Evolutionary conservation across 495 filamentous ascomycete species (phyloP), one percentile per base, ranked within the genome.

Genomic region (Penicillium egyptiacum): DNA sequence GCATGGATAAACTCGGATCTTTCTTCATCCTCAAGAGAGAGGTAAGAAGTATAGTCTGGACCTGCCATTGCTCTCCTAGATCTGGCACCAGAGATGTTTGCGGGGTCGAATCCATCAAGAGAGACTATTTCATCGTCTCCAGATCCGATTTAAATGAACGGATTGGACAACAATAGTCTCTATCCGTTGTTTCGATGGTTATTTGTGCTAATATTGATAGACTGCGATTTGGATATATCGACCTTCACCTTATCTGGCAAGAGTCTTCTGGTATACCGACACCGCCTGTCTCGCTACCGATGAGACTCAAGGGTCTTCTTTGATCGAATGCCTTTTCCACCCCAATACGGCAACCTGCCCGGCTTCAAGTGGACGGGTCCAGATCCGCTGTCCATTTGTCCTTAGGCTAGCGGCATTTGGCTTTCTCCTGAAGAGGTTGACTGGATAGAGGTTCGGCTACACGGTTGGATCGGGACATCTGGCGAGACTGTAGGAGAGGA

Each of bases 251-350:
- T 10, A 44, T 46, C 47, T 58, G 41, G 48, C 40, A 50, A 14
- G 48, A 58, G 28, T 58, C 16, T 30, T 52, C 55, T 58, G 23
- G 42, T 25, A 52, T 58, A 52, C 40, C 40, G 47, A 52, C 40
- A 39, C 26, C 22, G 9, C 48, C 26, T 58, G 41, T 52, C 56
- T 58, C 30, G 48, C 56, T 22, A 52, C 48, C 14, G 56, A 39
- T 50, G 33, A 23, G 48, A 39, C 31, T 39, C 23, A 0, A 39
- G 33, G 48, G 19, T 39, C 16, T 0, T 39, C 48, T 12, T 7
- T n/a, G 31, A 50, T 52, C 22, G 55, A 58, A 58, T 52, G 41
- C 31, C 16, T 37, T 31, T 52, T 57, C n/a, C 12, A 46, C 12
- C 41, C 40, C 28, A 44, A 9, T 33, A 45, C 23, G 55, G 53